A percentile compares a stretch with the other conserved stretches of the same genome.
Evolutionary conservation across 2,329 filamentous ascomycete species (phyloP).

Genomic region (Nemania sp.): DNA sequence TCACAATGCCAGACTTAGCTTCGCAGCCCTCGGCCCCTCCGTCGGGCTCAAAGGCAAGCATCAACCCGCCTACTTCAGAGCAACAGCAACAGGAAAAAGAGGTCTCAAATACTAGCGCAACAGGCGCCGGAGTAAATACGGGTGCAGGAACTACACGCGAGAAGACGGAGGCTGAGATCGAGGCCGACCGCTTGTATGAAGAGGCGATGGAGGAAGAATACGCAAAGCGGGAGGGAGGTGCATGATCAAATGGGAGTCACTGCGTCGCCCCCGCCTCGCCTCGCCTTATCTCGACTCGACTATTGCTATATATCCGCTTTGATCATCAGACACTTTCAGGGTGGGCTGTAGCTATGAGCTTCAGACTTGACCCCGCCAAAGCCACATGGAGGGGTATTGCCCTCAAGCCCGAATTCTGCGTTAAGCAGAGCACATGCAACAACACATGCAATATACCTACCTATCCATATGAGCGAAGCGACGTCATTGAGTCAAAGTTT

Average conservation of each 20-base stretch:
- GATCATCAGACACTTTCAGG: too few relatives aligned
- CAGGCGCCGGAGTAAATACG: conserved; percentile 53
- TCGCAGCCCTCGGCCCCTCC: neutral
- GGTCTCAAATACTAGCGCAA: conserved; percentile 24
- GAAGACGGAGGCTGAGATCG: conserved; percentile 54
- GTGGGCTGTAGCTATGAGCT: too few relatives aligned
- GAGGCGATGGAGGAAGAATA: conserved; percentile 60
- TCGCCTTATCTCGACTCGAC: too few relatives aligned
- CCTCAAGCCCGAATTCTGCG: too few relatives aligned
- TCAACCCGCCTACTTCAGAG: conserved; percentile 9
- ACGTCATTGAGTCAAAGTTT: too few relatives aligned
- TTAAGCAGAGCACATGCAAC: too few relatives aligned
- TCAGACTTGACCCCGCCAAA: too few relatives aligned
- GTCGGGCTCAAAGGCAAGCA: conserved; percentile 10
- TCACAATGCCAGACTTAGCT: conserved; percentile 13
- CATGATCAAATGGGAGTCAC: conserved; percentile 34
- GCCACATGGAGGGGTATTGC: too few relatives aligned
- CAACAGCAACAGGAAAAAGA: conserved; percentile 14
- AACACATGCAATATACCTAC: too few relatives aligned
- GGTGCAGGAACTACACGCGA: conserved; percentile 51
- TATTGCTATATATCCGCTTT: too few relatives aligned
- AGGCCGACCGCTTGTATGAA: conserved; percentile 55
- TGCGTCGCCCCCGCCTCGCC: neutral
- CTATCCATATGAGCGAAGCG: too few relatives aligned
- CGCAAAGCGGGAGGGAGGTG: conserved; percentile 57